These are phyloP conservation scores for Myxozyma monticola DNA, from an alignment of 805 yeast genomes.

Conservation along the genomic window DNA sequence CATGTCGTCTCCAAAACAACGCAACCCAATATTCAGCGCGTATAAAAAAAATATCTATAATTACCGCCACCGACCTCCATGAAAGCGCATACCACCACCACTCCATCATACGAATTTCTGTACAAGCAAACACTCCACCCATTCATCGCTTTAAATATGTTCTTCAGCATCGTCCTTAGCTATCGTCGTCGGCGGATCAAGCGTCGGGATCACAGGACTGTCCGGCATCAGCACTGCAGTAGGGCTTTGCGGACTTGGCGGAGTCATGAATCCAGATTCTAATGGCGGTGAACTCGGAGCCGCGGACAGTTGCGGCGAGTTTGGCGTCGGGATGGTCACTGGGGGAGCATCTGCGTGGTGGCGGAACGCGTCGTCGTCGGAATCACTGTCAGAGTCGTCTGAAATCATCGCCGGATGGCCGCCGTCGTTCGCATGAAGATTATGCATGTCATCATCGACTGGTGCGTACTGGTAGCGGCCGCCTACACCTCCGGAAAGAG, in stretches of 20 bases:
- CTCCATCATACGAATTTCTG: too few relatives aligned
- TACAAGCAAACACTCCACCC: too few relatives aligned
- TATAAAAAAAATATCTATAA: too few relatives aligned
- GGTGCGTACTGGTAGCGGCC: constrained; percentile 27
- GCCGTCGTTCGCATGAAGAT: constrained; percentile 30
- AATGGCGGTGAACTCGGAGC: constrained; percentile 11
- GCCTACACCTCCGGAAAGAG: constrained; percentile 7
- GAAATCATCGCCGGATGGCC: too few relatives aligned
- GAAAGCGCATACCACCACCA: too few relatives aligned
- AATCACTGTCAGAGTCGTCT: constrained; percentile 13
- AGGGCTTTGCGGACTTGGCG: constrained; percentile 12
- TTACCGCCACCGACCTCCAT: too few relatives aligned
- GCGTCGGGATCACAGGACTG: constrained; percentile 11
- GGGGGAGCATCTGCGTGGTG: constrained; percentile 17
- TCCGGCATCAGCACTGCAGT: constrained; percentile 10
- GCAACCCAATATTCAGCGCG: too few relatives aligned
- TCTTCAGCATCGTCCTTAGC: too few relatives aligned
- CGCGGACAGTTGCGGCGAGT: constrained; percentile 9
- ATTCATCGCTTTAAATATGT: too few relatives aligned
- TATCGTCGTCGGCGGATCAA: constrained; percentile 17
- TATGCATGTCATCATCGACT: constrained; percentile 34
- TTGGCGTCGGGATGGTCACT: constrained; percentile 6
- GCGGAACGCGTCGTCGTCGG: constrained; percentile 21
- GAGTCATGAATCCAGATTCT: constrained; percentile 5
- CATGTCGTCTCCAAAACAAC: too few relatives aligned